Conservation (phyloP, 345 rosid species). For the Gossypium thurberi region DNA sequence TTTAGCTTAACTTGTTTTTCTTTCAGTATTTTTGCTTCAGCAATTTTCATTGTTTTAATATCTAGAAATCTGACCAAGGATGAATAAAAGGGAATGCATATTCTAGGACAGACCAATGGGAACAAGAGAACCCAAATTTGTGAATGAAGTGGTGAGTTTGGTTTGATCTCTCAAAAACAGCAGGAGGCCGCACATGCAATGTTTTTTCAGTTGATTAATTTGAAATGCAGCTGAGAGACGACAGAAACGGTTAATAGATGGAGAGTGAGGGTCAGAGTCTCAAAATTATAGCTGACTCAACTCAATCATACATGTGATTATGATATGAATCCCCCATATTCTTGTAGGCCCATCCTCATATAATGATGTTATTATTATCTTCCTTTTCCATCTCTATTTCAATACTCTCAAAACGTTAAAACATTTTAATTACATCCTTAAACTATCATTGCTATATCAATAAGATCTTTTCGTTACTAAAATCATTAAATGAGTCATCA, state of each 20-base stretch:
- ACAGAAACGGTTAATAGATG: slow-evolving; percentile 1
- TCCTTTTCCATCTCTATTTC: too few species aligned
- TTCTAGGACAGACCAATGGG: not conserved
- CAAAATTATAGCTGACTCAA: slow-evolving; percentile 2
- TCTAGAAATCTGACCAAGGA: not conserved
- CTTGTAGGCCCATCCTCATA: slow-evolving; percentile 5
- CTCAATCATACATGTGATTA: slow-evolving; percentile 23
- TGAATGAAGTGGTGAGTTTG: slow-evolving; percentile 5
- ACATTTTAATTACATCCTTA: too few species aligned
- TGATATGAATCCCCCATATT: slow-evolving; percentile 13
- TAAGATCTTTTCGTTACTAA: too few species aligned
- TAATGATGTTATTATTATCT: not conserved
- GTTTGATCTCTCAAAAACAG: slow-evolving; percentile 3
- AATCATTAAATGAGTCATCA: too few species aligned
- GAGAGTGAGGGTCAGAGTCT: slow-evolving; percentile 8
- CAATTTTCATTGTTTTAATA: not conserved
- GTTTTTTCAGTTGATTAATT: slow-evolving; percentile 4
- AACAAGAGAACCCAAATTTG: slow-evolving; percentile 7
- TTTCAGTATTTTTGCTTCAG: not conserved
- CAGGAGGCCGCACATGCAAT: slow-evolving; percentile 28
- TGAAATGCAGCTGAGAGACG: not conserved
- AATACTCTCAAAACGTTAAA: too few species aligned
- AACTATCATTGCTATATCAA: too few species aligned
- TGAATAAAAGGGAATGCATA: not conserved
- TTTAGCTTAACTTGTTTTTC: not conserved